Base-by-base conservation (phyloP, 345 rosid species). In the Lagerstroemia speciosa region DNA sequence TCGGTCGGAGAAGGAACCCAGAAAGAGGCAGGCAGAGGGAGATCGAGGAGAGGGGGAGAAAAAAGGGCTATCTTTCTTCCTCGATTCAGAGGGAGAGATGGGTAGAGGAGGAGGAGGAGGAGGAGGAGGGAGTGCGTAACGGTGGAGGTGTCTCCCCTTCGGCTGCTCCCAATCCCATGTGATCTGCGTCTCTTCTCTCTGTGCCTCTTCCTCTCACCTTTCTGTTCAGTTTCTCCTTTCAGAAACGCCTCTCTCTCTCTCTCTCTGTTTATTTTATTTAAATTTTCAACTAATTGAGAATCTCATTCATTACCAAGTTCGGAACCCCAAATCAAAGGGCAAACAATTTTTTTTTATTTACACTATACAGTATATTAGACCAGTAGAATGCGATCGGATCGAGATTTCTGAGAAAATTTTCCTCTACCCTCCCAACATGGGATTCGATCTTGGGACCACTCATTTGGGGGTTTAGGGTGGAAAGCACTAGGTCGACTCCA, bases 51-150 rank as follows among this genome's bases (percentile, higher is more conserved):
- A 27, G 8, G 41, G 19, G 37, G 43, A 68, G 45, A 68, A 30
- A 52, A 61, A 40, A 6, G 30, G 12, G n/a, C 6, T 41, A 41
- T 41, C 46, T 41, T 41, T 9, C 46, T 48, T 48, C 24, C 8
- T 48, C 7, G 24, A 24, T 53, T 53, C 71, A 29, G 69, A 55
- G 64, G 9, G 38, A 53, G 63, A 20, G 32, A 12, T 20, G 15
- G 61, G 33, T 26, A n/a, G 37, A 24, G 36, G 36, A 0, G 74
- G 3, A 40, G 38, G 36, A 31, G 67, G 20, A 24, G 20, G 66
- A 30, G 52, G 8, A 60, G 17, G 74, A 61, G 38, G 62, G 38
- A 37, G 66, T 2, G 43, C 65, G 57, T 41, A 40, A 58, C 75
- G 70, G 70, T 14, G 69, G 69, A 24, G 64, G 22, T 17, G 58